Base-by-base conservation (phyloP, 2,329 filamentous ascomycete genomes). In the Fusarium luffae region DNA sequence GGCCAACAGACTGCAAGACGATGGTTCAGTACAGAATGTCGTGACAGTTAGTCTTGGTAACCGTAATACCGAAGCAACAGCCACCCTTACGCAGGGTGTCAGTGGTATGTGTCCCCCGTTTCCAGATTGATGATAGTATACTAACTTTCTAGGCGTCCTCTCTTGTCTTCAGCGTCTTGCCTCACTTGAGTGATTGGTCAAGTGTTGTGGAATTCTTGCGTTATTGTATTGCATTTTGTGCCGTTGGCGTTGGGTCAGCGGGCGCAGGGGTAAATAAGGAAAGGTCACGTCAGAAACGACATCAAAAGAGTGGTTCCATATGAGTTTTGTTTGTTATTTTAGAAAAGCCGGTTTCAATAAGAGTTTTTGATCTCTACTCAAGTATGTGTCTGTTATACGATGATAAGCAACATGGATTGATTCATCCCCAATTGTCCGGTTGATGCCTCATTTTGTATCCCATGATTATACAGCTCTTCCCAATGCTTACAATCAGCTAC, bases 51-150 rank as follows among this genome's bases (percentile, higher is more conserved):
- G 93, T 69, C 83, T 98, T 37, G 94, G 94, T 52, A 92, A 87
- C 76, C 88, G 94, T 68, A 98, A 94, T 80, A 98, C 95, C 0
- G 92, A 97, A 78, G 95, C 95, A 10, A 90, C 88, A 49, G 89
- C 91, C 3, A 97, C 95, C 1, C 79, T 97, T 75, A 95, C 93
- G 1, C 95, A 97, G 79, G 95, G 95, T 71, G 93, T 97, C 44
- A 97, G 93, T 79, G 94, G 94, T 93, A n/a, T n/a, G n/a, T n/a
- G n/a, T n/a, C n/a, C n/a, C n/a, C n/a, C n/a, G n/a, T n/a, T n/a
- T n/a, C n/a, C n/a, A n/a, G n/a, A n/a, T n/a, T n/a, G n/a, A n/a
- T n/a, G n/a, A n/a, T 0, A 40, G 18, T 25, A 28, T 51, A 23
- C 40, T 46, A 51, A 70, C 56, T n/a, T 7, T 18, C 18, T 48